A percentile compares a stretch with the other conserved stretches of the same genome.
phyloP scores from a whole-genome alignment of 495 filamentous ascomycete genomes.

The Melanomma pulvis-pyrius region DNA sequence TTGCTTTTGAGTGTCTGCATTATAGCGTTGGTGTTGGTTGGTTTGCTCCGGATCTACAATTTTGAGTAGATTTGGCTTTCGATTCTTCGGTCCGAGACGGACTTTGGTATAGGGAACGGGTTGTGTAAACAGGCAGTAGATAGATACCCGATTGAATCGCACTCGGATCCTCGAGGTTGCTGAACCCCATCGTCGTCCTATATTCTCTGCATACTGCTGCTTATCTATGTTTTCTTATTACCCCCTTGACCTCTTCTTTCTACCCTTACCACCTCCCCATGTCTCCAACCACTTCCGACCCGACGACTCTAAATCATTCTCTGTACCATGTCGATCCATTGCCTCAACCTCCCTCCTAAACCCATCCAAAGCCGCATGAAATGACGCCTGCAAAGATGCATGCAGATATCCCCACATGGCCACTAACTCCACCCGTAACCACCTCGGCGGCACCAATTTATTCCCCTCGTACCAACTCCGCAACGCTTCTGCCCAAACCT shows the following conservation, averaged over 20 bases:
- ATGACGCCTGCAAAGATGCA: background rate
- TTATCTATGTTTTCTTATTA: background rate
- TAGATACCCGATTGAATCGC: constrained; percentile 2
- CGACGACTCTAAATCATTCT: no score
- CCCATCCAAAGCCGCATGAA: background rate
- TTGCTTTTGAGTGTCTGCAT: background rate
- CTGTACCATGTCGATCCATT: no score
- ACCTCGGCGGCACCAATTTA: background rate
- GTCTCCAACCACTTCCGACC: no score
- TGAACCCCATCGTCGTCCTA: no score
- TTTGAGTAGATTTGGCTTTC: background rate
- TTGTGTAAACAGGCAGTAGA: background rate
- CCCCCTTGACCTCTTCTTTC: no score
- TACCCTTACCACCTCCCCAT: no score
- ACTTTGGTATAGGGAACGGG: background rate
- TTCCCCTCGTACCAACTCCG: background rate
- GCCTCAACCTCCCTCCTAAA: background rate
- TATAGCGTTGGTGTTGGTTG: constrained; percentile 19
- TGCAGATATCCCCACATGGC: background rate
- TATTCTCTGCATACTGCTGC: no score
- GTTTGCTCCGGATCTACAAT: background rate
- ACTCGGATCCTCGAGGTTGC: background rate
- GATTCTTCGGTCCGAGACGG: background rate
- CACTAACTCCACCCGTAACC: background rate
- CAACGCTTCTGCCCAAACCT: background rate